Evolutionary conservation across 2,329 filamentous ascomycete species (phyloP), one percentile per base, ranked within the genome.

Genomic region (Epichloe elymi): DNA sequence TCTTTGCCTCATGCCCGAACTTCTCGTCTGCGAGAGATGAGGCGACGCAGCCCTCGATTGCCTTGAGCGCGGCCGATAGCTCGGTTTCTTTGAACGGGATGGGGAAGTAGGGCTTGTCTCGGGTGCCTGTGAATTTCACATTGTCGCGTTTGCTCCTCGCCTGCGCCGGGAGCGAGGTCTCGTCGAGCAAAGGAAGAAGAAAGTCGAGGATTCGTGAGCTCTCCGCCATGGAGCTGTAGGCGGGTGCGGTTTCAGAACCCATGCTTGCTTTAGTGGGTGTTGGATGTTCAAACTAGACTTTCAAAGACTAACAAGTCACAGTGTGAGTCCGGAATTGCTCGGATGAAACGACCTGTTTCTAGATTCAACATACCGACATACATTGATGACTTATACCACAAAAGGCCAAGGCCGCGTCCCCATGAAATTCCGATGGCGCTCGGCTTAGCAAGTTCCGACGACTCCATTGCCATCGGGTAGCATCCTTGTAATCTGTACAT

Each of bases 11-110:
- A n/a, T 36, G 38, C 0, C 57, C 59, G 1, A 57, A 50, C 15
- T 56, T 60, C 1, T 59, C 54, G 40, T 63, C 61, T 0, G 65
- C 66, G 5, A 70, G 55, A 0, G 65, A 54, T 2, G 60, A 58
- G 0, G 66, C 68, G 2, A 69, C 49, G 2, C 56, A 60, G 5
- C 59, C 67, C 33, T 74, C 72, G 4, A 74, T 57, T 0, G 69
- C 70, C 51, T 74, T 74, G 17, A 74, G 55, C 0, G 71, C 71
- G 6, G 69, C 69, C 1, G 63, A 60, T 3, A 68, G 62, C 53
- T 74, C 71, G 0, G 70, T 72, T 55, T 74, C 71, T 45, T 73
- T 73, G 58, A 73, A 71, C 0, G 71, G 71, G 12, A 71, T 72
- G 0, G 71, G 71, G 35, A 73, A 74, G 54, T 72, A 74, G 0